Evolutionary conservation across 305 asterid species (phyloP), one percentile per base, ranked within the genome.

Genomic region (Fraxinus xanthoxyloides): DNA sequence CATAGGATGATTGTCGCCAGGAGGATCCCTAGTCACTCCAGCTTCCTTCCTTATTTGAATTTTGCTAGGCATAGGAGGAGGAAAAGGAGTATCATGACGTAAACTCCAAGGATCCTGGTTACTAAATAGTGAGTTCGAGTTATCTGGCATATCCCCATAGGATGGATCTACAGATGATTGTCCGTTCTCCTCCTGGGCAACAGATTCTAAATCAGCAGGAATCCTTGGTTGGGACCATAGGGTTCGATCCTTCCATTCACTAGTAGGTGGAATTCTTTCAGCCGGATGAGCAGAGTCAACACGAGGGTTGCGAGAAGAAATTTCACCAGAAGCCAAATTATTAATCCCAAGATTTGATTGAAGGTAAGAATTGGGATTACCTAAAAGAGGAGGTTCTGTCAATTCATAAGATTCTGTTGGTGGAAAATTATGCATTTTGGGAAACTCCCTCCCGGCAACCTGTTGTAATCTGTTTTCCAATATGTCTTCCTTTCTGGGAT

Each of bases 11-110:
- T 70, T 82, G 69, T 87, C 93, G 30, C 85, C 79, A 75, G 69
- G 73, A 82, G 82, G 70, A 79, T 89, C 90, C 78, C 83, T 83
- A 83, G 72, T 75, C 51, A 91, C 91, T 32, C 85, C 79, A 84
- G 76, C 77, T 30, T 91, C 97, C 87, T 84, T 91, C 81, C 87
- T 90, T 13, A 85, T 72, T 83, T 86, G 92, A 85, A 87, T 76
- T 86, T 88, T 93, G 90, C 81, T 88, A 54, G 97, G 95, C 74
- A 75, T 85, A 34, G 94, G 95, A 83, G 97, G 97, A 73, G 94
- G 94, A 74, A 88, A 88, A 31, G 88, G 94, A 76, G 88, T 77
- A 85, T 93, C 97, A 32, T 87, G 84, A 75, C 80, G 84, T 87
- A 91, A 63, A 85, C 78, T 89, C 94, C 94, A 93, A 48, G 93